A percentile compares a stretch with the other conserved stretches of the same genome.
These are phyloP conservation scores for Isatis lusitanica DNA, from an alignment of 441 rosid species.

Conservation along the genomic window DNA sequence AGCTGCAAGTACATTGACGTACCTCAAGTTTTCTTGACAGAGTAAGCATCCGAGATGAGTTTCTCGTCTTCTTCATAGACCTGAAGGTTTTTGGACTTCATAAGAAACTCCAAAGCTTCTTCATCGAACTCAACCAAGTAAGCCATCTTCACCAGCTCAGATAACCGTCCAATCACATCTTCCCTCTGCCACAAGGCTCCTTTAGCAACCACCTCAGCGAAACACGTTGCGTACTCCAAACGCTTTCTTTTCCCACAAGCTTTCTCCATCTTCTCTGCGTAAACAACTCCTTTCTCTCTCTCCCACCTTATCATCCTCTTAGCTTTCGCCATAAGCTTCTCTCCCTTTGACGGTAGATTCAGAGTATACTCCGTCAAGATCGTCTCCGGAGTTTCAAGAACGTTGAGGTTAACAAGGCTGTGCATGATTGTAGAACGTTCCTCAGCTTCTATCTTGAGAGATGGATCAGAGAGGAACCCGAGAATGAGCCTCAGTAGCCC, in stretches of 20 bases:
- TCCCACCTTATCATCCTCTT: slow-evolving; percentile 63
- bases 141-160: slow-evolving; percentile 62
- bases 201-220: slow-evolving; percentile 52
- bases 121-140: slow-evolving; percentile 59
- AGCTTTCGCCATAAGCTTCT: slow-evolving; percentile 31
- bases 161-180: slow-evolving; percentile 43
- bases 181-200: slow-evolving; percentile 67
- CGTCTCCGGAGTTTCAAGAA: slow-evolving; percentile 45
- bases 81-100: slow-evolving; percentile 65
- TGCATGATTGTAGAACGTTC: slow-evolving; percentile 51
- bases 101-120: slow-evolving; percentile 53
- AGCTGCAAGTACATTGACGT: not conserved
- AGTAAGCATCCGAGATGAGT: slow-evolving; percentile 36
- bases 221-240: slow-evolving; percentile 55
- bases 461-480: slow-evolving; percentile 57
- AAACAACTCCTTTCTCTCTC: slow-evolving; percentile 46
- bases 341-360: slow-evolving; percentile 41
- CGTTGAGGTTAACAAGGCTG: slow-evolving; percentile 42
- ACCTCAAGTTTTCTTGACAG: slow-evolving; percentile 31
- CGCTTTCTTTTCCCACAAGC: slow-evolving; percentile 38
- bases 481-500: slow-evolving; percentile 55
- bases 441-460: slow-evolving; percentile 43
- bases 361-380: slow-evolving; percentile 44
- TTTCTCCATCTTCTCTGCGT: slow-evolving; percentile 45
- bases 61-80: slow-evolving; percentile 57